Base-by-base conservation (phyloP, 148 eudicot species). In the Rhododendron ovatum region DNA sequence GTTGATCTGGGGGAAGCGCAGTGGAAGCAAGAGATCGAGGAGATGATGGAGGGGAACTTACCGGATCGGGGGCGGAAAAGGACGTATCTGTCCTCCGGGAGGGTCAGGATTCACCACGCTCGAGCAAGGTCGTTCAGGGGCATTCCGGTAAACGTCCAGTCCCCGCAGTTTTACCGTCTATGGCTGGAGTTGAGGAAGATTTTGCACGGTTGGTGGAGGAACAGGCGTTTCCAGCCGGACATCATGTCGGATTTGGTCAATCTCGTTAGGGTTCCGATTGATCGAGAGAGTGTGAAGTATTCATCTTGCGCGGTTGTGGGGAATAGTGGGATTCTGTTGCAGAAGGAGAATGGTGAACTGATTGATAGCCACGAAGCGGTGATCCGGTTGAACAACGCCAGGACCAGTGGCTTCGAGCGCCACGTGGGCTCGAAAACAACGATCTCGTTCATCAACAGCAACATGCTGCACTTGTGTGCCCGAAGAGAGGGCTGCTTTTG, bases 241-340 rank as follows among this genome's bases (percentile, higher is more conserved):
- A 82, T 92, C 4, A 89, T 95, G 94, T 80, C 85, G 55, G 92
- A 95, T 39, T 78, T 96, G 41, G 85, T 88, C 30, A 85, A 89
- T 73, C 88, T 59, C 1, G 87, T 93, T 43, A 91, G 87, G 77
- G 86, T 55, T 65, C 71, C 33, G 30, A n/a, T n/a, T 6, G 71
- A 65, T 10, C 30, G 30, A 65, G 13, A n/a, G 13, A n/a, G 71
- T n/a, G 71, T n/a, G 1, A 65, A 84, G 74, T 94, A 92, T 69
- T 87, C 88, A n/a, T 90, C 94, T 15, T 96, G 99, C 90, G 99
- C 98, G 22, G 98, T 95, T 13, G 97, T 96, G 45, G 99, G 99
- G n/a, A 96, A 95, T 55, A 95, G 98, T 85, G 98, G 98, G 85
- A 96, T 96, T 84, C 89, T 96, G 75, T 84, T 96, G 87, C 90